Conservation (phyloP, 208 protist species). For the Acanthamoeba royreba region DNA sequence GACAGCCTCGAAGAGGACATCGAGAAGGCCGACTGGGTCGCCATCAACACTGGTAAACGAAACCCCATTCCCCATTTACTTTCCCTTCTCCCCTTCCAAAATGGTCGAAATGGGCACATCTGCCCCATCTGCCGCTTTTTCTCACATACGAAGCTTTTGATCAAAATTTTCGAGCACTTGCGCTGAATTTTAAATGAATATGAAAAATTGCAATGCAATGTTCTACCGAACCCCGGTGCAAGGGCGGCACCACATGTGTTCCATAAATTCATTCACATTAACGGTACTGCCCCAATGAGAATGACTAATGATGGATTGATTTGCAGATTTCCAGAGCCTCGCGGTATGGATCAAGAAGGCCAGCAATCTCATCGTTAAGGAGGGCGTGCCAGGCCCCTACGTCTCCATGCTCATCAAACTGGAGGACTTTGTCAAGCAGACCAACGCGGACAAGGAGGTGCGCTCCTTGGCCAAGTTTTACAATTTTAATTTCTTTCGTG, state of each 20-base stretch:
- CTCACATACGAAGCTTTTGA: neutral
- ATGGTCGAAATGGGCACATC: too few relatives aligned
- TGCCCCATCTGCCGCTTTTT: too few relatives aligned
- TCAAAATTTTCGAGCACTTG: too few relatives aligned
- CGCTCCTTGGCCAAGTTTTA: too few relatives aligned
- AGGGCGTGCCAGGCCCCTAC: constrained; percentile 18
- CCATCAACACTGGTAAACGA: neutral
- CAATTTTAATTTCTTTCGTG: too few relatives aligned
- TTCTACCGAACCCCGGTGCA: too few relatives aligned
- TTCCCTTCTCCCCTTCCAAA: neutral
- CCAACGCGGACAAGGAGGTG: neutral
- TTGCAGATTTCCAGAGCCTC: constrained; percentile 16
- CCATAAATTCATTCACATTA: too few relatives aligned
- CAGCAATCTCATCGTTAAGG: constrained; percentile 12
- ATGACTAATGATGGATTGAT: neutral
- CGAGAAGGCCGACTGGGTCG: neutral
- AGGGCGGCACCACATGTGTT: too few relatives aligned
- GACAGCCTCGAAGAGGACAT: neutral
- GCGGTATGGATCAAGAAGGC: constrained; percentile 32
- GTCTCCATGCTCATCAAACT: neutral
- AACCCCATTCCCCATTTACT: neutral
- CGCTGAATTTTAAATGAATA: too few relatives aligned
- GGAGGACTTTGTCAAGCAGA: constrained; percentile 27
- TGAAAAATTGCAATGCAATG: too few relatives aligned
- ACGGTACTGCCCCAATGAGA: too few relatives aligned